A percentile compares a stretch with the other conserved stretches of the same genome.
phyloP scores from a whole-genome alignment of 345 rosid genomes.

The Isatis tinctoria region DNA sequence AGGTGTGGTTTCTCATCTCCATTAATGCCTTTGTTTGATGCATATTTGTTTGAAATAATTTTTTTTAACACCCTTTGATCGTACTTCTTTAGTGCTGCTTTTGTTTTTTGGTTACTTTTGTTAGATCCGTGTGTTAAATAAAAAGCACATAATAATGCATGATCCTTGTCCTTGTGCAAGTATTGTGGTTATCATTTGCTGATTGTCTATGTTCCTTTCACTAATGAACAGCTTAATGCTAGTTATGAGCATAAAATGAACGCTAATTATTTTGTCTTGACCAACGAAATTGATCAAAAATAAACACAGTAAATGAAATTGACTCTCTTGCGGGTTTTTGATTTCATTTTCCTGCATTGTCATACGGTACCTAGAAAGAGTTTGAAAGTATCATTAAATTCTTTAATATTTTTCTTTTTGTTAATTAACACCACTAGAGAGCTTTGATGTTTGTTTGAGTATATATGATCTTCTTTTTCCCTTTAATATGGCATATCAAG shows the following conservation, averaged over 20 bases:
- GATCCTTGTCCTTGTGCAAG: neutral
- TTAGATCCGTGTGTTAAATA: too few species aligned
- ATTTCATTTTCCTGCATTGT: neutral
- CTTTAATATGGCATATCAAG: neutral
- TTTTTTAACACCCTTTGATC: neutral
- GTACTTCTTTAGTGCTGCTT: neutral
- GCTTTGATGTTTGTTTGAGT: neutral
- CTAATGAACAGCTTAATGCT: neutral
- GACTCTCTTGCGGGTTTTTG: neutral
- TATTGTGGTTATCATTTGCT: neutral
- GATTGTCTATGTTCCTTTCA: neutral
- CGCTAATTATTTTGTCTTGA: neutral
- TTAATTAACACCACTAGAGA: neutral
- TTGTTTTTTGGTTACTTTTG: too few species aligned
- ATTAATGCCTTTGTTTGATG: neutral
- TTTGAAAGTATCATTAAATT: too few species aligned
- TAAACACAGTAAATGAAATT: neutral
- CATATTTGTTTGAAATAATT: neutral
- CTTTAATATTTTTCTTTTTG: neutral
- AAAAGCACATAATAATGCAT: neutral
- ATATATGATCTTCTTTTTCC: neutral
- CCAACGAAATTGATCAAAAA: neutral
- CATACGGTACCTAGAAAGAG: too few species aligned
- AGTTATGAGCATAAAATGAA: conserved; percentile 10
- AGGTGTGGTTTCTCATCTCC: conserved; percentile 9